Percentiles rank a stretch among this genome's conserved stretches.
Evolutionary conservation across 768 basidiomycete species (phyloP).

Genomic region (Mycena capillaripes): DNA sequence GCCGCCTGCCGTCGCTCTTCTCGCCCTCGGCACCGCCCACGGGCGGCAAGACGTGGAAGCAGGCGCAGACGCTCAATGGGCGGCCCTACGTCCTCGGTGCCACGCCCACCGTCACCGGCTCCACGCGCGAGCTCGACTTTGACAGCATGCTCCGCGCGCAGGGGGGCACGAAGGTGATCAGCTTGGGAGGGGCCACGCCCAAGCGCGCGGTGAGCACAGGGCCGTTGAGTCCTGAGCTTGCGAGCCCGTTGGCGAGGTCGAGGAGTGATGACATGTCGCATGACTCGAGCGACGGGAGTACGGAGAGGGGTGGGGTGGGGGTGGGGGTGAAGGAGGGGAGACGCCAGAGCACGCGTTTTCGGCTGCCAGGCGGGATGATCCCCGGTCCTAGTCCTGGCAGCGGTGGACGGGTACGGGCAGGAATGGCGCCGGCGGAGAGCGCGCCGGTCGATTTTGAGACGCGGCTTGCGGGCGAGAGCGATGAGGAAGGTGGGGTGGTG

Average conservation of each 20-base stretch:
- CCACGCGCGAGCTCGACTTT: conserved; percentile 67
- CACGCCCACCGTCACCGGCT: conserved; percentile 68
- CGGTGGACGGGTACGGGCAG: conserved; percentile 56
- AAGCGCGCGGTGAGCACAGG: background rate
- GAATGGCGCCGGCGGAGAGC: conserved; percentile 79
- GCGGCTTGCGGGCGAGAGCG: conserved; percentile 76
- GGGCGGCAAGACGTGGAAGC: conserved; percentile 80
- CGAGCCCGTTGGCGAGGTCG: background rate
- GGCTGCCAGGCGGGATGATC: conserved; percentile 61
- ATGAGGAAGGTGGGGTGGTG: conserved; percentile 53
- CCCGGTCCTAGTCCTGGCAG: conserved; percentile 69
- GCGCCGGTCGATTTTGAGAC: conserved; percentile 89
- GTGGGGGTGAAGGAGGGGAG: conserved; percentile 1
- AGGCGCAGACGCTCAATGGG: conserved; percentile 85
- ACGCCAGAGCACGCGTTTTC: conserved; percentile 59
- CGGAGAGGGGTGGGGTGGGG: background rate
- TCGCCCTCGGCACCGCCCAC: conserved; percentile 1
- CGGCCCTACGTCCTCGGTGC: conserved; percentile 77
- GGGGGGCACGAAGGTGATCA: conserved; percentile 60
- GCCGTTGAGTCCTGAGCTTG: background rate
- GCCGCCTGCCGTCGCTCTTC: background rate
- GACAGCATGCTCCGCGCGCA: conserved; percentile 78
- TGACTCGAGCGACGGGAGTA: conserved; percentile 3
- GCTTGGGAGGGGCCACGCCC: conserved; percentile 40
- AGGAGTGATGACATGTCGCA: conserved; percentile 21